These are phyloP conservation scores for Colletotrichum sp. DNA, from an alignment of 2,329 filamentous ascomycete genomes.

Conservation along the genomic window DNA sequence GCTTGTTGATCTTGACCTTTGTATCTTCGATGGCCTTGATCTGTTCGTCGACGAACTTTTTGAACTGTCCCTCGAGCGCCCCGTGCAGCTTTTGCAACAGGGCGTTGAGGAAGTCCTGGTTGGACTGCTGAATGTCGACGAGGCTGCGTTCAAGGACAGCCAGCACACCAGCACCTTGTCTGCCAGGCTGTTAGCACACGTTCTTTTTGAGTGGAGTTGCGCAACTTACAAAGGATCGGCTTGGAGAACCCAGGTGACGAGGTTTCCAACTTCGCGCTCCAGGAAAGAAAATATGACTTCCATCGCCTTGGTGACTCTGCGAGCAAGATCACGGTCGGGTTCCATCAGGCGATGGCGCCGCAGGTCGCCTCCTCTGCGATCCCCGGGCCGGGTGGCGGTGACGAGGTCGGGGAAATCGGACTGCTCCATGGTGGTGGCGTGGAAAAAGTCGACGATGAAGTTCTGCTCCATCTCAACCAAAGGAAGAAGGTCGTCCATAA, in stretches of 20 bases:
- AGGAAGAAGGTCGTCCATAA: slow-evolving; percentile 81
- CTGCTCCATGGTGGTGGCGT: slow-evolving; percentile 83
- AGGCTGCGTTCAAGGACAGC: slow-evolving; percentile 81
- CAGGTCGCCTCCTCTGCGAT: slow-evolving; percentile 75
- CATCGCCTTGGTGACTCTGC: slow-evolving; percentile 85
- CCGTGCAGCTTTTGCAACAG: slow-evolving; percentile 81
- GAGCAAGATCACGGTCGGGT: slow-evolving; percentile 85
- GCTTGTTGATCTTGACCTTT: slow-evolving; percentile 98
- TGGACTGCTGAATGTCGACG: slow-evolving; percentile 82
- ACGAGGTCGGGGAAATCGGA: slow-evolving; percentile 86
- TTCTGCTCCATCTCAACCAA: slow-evolving; percentile 94
- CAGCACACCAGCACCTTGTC: slow-evolving; percentile 88
- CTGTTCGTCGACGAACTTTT: slow-evolving; percentile 91
- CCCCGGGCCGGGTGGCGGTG: slow-evolving; percentile 65
- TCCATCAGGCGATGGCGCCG: slow-evolving; percentile 81
- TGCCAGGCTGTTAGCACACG: slow-evolving; percentile 35
- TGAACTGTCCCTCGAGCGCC: slow-evolving; percentile 77
- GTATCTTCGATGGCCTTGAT: slow-evolving; percentile 96
- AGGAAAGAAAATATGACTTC: slow-evolving; percentile 87
- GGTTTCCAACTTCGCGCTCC: slow-evolving; percentile 75
- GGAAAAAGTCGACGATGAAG: slow-evolving; percentile 96
- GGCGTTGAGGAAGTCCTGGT: slow-evolving; percentile 88
- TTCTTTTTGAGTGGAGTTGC: not conserved
- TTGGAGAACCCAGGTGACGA: slow-evolving; percentile 84
- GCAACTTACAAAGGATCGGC: slow-evolving; percentile 79